Evolutionary conservation across 805 yeast genomes (phyloP), one percentile per base, ranked within the genome.

Genomic region (Lachancea waltii): DNA sequence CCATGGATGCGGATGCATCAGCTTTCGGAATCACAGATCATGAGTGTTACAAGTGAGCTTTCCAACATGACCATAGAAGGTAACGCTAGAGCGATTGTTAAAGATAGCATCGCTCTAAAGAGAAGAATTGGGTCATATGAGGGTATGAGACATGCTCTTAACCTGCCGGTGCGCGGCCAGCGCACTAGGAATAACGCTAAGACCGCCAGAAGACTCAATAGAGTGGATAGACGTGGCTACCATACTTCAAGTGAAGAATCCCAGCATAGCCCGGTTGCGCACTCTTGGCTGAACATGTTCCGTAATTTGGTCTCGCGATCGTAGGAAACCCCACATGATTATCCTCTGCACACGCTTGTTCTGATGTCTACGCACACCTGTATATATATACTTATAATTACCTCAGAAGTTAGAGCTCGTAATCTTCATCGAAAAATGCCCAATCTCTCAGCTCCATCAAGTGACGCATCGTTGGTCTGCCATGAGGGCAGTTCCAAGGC

Each of bases 401-500:
- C 30, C 11, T 27, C 30, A 15, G 15, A 27, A 3, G 5, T 17
- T 27, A 27, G 11, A 27, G 16, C 30, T 13, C 42, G 48, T 72
- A 70, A 48, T 75, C 81, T 2, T 61, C 63, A 7, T 49, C 49
- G 45, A 73, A 75, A 0, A 69, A 48, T 15, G 54, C 49, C 72
- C 77, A 69, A 32, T 64, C 59, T 29, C 65, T 58, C 26, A 81
- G 53, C 40, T 84, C 86, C 43, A 80, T 75, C 42, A 90, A 66
- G 60, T 90, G 97, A 39, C 98, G 71, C 82, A 92, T 78, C 1
- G 99, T 92, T 0, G 98, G 99, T 46, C 99, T 67, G 0, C 99
- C 98, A 62, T 92, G 99, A 0, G 99, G 99, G 53, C 87, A 79
- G 50, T 81, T 82, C 98, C 99, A 92, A 0, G 99, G 99, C 54